phyloP scores from a whole-genome alignment of 2,329 filamentous ascomycete species.

The Calonectria henricotiae region DNA sequence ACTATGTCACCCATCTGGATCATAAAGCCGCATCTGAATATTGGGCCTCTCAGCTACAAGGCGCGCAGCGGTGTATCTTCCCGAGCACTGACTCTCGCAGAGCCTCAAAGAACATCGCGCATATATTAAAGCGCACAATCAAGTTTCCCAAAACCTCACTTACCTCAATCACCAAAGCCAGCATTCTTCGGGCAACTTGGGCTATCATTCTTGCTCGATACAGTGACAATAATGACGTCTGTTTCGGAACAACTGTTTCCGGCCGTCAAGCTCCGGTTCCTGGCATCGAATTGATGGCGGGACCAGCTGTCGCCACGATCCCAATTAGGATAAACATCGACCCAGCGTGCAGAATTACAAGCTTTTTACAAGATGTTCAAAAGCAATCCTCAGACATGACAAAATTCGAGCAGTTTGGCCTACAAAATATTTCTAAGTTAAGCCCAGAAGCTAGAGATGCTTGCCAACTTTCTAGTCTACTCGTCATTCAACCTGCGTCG shows the following conservation, averaged over 20 bases:
- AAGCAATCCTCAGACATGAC: slow-evolving; percentile 42
- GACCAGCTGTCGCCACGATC: slow-evolving; percentile 60
- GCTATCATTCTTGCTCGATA: slow-evolving; percentile 68
- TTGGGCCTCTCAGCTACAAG: slow-evolving; percentile 21
- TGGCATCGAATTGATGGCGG: slow-evolving; percentile 46
- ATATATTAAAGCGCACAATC: slow-evolving; percentile 51
- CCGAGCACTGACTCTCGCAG: slow-evolving; percentile 62
- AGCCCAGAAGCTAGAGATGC: slow-evolving; percentile 36
- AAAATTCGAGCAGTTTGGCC: slow-evolving; percentile 43
- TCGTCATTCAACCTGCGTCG: slow-evolving; percentile 51
- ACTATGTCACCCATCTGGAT: slow-evolving; percentile 11
- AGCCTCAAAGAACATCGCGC: slow-evolving; percentile 66
- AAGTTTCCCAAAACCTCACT: background rate
- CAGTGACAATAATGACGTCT: slow-evolving; percentile 58
- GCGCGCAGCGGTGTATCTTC: slow-evolving; percentile 57
- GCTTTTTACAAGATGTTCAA: slow-evolving; percentile 40
- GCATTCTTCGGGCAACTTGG: slow-evolving; percentile 61
- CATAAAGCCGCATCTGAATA: background rate
- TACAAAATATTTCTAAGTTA: slow-evolving; percentile 46
- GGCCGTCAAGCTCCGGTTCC: slow-evolving; percentile 55
- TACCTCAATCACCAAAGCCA: slow-evolving; percentile 37
- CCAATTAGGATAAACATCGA: slow-evolving; percentile 60
- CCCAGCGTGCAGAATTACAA: slow-evolving; percentile 41
- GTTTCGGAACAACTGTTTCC: slow-evolving; percentile 63
- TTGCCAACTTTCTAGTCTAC: slow-evolving; percentile 52